Conservation (phyloP, 306 rosid species). For the Cicer chorassanicum region DNA sequence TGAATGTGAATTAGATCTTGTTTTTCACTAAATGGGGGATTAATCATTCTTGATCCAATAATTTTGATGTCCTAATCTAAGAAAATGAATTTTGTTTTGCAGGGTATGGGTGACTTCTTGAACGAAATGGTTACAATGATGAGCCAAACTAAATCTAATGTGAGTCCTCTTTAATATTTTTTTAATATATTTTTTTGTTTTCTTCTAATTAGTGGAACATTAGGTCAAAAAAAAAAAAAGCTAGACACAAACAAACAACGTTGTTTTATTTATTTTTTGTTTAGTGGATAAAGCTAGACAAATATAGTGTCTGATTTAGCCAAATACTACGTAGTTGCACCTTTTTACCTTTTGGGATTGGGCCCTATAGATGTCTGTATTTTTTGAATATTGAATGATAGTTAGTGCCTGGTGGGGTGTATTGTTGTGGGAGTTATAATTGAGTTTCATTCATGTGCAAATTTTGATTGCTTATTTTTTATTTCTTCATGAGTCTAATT, state of each 20-base stretch:
- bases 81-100: slow-evolving; percentile 45
- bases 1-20: slow-evolving; percentile 24
- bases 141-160: slow-evolving; percentile 77
- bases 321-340: slow-evolving; percentile 45
- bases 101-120: slow-evolving; percentile 96
- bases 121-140: slow-evolving; percentile 90
- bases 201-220: slow-evolving; percentile 9
- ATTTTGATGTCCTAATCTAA: slow-evolving; percentile 33
- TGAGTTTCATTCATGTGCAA: not conserved
- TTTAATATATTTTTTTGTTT: not conserved
- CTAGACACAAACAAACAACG: not conserved
- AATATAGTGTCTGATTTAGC: slow-evolving; percentile 33
- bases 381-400: slow-evolving; percentile 16
- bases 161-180: slow-evolving; percentile 43
- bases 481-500: too few relatives aligned
- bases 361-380: not conserved
- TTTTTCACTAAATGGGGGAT: slow-evolving; percentile 1
- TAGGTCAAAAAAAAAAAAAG: slow-evolving; percentile 27
- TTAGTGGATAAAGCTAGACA: slow-evolving; percentile 39
- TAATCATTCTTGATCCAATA: slow-evolving; percentile 20
- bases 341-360: slow-evolving; percentile 12
- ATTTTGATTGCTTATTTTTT: too few relatives aligned
- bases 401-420: not conserved
- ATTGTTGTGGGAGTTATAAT: not conserved
- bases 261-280: slow-evolving; percentile 33